Base-by-base conservation (phyloP, 176 grass and related monocot genomes). In the Cenchrus fungigraminus region DNA sequence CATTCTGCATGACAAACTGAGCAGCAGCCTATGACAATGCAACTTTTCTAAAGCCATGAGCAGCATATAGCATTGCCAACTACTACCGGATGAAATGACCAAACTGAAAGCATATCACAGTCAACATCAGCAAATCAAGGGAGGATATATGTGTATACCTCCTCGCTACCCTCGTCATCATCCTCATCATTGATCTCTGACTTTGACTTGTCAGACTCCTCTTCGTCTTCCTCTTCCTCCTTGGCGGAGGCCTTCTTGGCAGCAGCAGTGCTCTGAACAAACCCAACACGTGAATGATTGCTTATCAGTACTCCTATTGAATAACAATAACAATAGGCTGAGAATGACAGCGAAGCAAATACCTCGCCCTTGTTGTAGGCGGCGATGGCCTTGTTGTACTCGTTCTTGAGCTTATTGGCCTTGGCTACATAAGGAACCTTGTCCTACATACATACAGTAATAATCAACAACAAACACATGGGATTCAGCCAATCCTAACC, bases 161-260 rank as follows among this genome's bases (percentile, higher is more conserved):
- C 97, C 2, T 94, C 94, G 4, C 94, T 94, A 67, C 91, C 97
- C 34, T 97, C 97, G 1, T 94, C 96, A 0, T 97, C 95, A 0
- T 98, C 96, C 9, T 97, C 95, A 2, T 98, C 94, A 42, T 95
- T 87, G 2, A 98, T 80, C 85, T 98, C 95, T 0, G 95, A 98
- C 78, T 98, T 95, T 15, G 95, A 98, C 82, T 98, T 98, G 91
- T 98, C 95, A 7, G 95, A 98, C 14, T 98, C 95, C 47, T 96
- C 97, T 7, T 99, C 93, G 5, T 93, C 96, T 0, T 91, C 96
- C 37, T 82, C 89, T n/a, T 87, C 88, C 65, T 89, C 85, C 87
- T 94, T 92, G 53, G 81, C 56, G 8, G 93, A 80, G 31, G 88
- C 86, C 68, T 86, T 86, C 79, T 91, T 89, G 9, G 78, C 25